phyloP scores from a whole-genome alignment of 2,329 filamentous ascomycete species.

The Aspergillus cejpii region DNA sequence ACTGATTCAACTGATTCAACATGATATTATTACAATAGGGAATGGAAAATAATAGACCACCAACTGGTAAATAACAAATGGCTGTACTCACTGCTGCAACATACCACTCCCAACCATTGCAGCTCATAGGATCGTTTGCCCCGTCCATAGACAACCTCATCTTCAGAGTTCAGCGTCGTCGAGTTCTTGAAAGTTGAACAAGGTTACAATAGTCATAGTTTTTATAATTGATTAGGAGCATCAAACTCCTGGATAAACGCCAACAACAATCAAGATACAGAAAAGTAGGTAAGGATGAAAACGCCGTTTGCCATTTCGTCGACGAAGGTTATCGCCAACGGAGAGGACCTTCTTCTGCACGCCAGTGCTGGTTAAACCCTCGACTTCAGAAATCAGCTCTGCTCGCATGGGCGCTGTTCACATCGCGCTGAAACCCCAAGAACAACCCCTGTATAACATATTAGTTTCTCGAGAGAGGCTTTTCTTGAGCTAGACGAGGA shows the following conservation, averaged over 20 bases:
- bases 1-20: too few species aligned
- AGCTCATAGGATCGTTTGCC: slow-evolving; percentile 9
- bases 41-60: background rate
- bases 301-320: background rate
- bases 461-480: slow-evolving; percentile 44
- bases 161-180: too few species aligned
- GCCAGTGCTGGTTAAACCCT: slow-evolving; percentile 39
- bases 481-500: slow-evolving; percentile 44
- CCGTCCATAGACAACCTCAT: slow-evolving; percentile 16
- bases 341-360: slow-evolving; percentile 40
- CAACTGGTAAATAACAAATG: slow-evolving; percentile 14
- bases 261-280: background rate
- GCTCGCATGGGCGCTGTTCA: slow-evolving; percentile 45
- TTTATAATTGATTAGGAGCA: background rate
- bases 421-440: slow-evolving; percentile 39
- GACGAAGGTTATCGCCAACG: slow-evolving; percentile 17
- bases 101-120: slow-evolving; percentile 41
- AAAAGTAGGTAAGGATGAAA: slow-evolving; percentile 7
- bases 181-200: too few species aligned
- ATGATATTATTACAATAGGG: background rate
- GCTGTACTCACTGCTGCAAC: slow-evolving; percentile 39
- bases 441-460: slow-evolving; percentile 40
- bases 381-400: slow-evolving; percentile 43
- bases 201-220: too few species aligned
- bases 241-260: background rate